These are phyloP conservation scores for Hyphodiscus hymeniophilus DNA, from an alignment of 495 filamentous ascomycete species.

Conservation along the genomic window DNA sequence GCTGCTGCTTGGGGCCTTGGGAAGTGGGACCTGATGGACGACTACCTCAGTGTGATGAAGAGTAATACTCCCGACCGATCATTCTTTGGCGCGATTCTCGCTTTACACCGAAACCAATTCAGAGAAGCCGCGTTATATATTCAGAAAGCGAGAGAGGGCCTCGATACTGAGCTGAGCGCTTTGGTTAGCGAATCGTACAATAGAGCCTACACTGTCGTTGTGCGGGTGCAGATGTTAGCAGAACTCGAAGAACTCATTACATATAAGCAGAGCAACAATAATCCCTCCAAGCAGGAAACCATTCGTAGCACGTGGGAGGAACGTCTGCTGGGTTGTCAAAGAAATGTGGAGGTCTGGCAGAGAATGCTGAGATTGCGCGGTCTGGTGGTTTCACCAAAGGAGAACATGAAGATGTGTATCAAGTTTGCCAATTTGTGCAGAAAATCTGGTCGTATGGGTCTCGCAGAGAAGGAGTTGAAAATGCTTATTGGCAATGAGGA, in stretches of 20 bases:
- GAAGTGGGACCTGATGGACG: slow-evolving; percentile 97
- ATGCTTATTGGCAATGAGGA: slow-evolving; percentile 52
- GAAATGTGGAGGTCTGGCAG: slow-evolving; percentile 97
- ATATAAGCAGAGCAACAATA: slow-evolving; percentile 81
- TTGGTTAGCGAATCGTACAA: slow-evolving; percentile 95
- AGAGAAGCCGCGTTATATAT: slow-evolving; percentile 78
- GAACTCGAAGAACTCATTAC: slow-evolving; percentile 96
- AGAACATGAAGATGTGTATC: slow-evolving; percentile 98
- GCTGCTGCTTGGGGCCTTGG: slow-evolving; percentile 96
- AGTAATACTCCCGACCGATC: slow-evolving; percentile 83
- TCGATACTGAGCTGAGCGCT: slow-evolving; percentile 91
- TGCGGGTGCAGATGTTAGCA: slow-evolving; percentile 96
- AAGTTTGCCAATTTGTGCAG: slow-evolving; percentile 97
- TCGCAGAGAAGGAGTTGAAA: slow-evolving; percentile 94
- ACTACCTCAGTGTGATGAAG: slow-evolving; percentile 91
- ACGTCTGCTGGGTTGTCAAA: slow-evolving; percentile 86
- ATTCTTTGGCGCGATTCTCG: slow-evolving; percentile 93
- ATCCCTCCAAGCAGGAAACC: slow-evolving; percentile 74
- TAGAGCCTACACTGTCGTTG: slow-evolving; percentile 88
- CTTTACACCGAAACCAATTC: slow-evolving; percentile 91
- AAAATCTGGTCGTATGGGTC: slow-evolving; percentile 86
- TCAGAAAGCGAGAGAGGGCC: slow-evolving; percentile 80
- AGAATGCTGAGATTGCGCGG: slow-evolving; percentile 92
- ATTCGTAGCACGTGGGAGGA: slow-evolving; percentile 94
- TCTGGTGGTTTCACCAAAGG: slow-evolving; percentile 78